Base-by-base conservation (phyloP, 108 stramenopile genomes). In the Cyclotella sp. region DNA sequence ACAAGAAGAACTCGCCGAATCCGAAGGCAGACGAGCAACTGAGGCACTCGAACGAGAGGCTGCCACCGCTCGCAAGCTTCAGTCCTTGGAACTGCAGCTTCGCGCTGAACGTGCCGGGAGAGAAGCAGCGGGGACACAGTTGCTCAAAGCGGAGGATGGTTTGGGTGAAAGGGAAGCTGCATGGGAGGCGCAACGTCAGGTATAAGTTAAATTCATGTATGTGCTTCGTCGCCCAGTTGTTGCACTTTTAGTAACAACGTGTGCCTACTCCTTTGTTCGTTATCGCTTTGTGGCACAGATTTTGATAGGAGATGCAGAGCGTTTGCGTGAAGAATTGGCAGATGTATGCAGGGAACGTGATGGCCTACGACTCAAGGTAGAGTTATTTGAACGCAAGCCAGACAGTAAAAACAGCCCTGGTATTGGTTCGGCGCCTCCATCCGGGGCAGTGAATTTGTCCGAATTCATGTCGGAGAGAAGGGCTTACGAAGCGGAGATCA, bases 11-110 rank as follows among this genome's bases (percentile, higher is more conserved):
- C 76, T 95, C 39, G 88, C 84, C 55, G 90, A 93, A 75, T 88
- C 89, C 18, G 92, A 95, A 75, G 94, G 94, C 9, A 88, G 94
- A 11, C 68, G 92, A 24, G 91, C 91, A 18, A 72, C 91, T 15
- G 95, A 96, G 68, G 95, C 93, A 3, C 76, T 96, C 28, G 93
- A 94, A 74, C 81, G 95, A 16, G 95, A 96, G 74, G 95, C 95
- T 6, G 81, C 84, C 58, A 90, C 91, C 65, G 86, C 88, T 46
- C 87, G 95, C 0, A 79, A 82, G 49, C 88, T 93, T 12, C 85
- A 90, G 60, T 84, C 79, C 19, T 77, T 94, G 4, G 92, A 93
- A 70, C 77, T 96, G 39, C 89, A 94, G 45, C 89, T 96, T 30
- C 86, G 88, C 45, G 95, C 93, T 14, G 95, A 94, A 83, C 81